Conservation (phyloP, 805 yeast species). For the Saccharomycopsis selenospora region DNA sequence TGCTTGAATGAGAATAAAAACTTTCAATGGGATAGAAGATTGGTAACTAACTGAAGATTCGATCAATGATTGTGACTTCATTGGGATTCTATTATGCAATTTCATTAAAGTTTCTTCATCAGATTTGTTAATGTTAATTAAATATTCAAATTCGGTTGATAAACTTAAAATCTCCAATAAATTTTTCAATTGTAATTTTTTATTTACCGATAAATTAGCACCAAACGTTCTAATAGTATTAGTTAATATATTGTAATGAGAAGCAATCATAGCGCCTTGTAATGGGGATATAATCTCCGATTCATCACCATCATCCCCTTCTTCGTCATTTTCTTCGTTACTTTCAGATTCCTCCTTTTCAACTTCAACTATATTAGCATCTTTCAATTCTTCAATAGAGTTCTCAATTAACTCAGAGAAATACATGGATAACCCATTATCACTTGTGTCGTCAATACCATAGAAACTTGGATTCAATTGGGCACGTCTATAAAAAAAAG, state of each 20-base stretch:
- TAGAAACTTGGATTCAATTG: constrained; percentile 83
- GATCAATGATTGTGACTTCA: constrained; percentile 35
- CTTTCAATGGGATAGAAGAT: constrained; percentile 28
- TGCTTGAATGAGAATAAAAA: constrained; percentile 72
- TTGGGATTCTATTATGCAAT: constrained; percentile 55
- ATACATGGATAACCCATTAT: constrained; percentile 68
- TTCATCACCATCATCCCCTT: constrained; percentile 32
- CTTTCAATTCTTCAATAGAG: constrained; percentile 53
- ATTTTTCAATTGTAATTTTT: constrained; percentile 50
- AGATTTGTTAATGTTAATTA: constrained; percentile 50
- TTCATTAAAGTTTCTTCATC: constrained; percentile 45
- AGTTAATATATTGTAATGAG: constrained; percentile 62
- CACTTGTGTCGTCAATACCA: constrained; percentile 60
- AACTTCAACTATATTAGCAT: constrained; percentile 56
- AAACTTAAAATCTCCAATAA: constrained; percentile 59
- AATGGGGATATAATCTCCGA: constrained; percentile 47
- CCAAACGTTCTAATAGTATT: constrained; percentile 56
- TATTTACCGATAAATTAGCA: constrained; percentile 34
- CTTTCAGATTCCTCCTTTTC: constrained; percentile 34
- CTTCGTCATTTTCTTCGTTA: constrained; percentile 30
- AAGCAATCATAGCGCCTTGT: constrained; percentile 67
- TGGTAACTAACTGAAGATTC: constrained; percentile 22
- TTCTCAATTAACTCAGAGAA: constrained; percentile 78
- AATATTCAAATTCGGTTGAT: constrained; percentile 63
- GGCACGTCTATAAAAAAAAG: constrained; percentile 75